A percentile compares a stretch with the other conserved stretches of the same genome.
Evolutionary conservation across 176 grass and related monocot species (phyloP).

Genomic region (bread wheat (Triticum aestivum)): IWGSC_CS_RefSeq_v2.1 NC_057803.1:89667058-89667557

Average conservation of each 20-base stretch:
- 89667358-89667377: too few species aligned
- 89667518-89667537: neutral
- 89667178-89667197: neutral
- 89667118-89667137: neutral
- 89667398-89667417: too few species aligned
- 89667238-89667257: neutral
- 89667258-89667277: neutral
- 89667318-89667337: neutral
- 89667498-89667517: neutral
- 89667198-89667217: neutral
- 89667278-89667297: neutral
- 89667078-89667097: neutral
- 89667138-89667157: neutral
- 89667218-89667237: neutral
- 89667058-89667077: neutral
- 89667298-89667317: neutral
- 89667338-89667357: neutral
- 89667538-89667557: neutral
- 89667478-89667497: neutral
- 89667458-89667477: too few species aligned
- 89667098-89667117: slow-evolving; percentile 42
- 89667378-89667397: too few species aligned
- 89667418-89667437: too few species aligned
- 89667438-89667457: too few species aligned
- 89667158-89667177: slow-evolving; percentile 11